Base-by-base conservation (phyloP, 2,329 filamentous ascomycete species). In the Ophiostoma tasmaniense region DNA sequence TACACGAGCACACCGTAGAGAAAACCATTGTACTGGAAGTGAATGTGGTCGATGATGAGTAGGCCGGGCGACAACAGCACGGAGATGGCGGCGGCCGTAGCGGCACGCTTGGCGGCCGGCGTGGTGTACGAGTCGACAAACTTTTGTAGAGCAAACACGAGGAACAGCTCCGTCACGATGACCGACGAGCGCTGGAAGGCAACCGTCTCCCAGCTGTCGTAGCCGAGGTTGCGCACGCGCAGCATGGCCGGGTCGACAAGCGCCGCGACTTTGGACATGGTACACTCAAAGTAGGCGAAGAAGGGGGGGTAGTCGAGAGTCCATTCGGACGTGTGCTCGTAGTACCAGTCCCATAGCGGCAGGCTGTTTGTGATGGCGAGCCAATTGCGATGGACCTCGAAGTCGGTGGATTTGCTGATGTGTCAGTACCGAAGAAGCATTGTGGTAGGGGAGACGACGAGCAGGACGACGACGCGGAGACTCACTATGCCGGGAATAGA, bases 381-480 rank as follows among this genome's bases (percentile, higher is more conserved):
- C 95, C 95, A 99, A 82, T 99, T 99, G 73, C 95, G 89, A 80
- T 99, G 95, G 68, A 99, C 95, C 79, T 99, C 95, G 76, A 99
- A 99, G 79, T 99, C 95, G 74, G 95, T 99, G 6, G 95, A 99
- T 84, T 96, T 97, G 83, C 93, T 97, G 79, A 70, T 66, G 35
- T 65, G 68, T 72, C 66, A 28, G 37, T 62, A 20, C 14, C 10
- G 4, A 33, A 33, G 33, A 28, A 28, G n/a, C 22, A 39, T 22
- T 7, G 25, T 30, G 10, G 14, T 17, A 13, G 55, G 14, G 11
- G 55, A 62, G 59, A 22, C 13, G 11, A 61, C 14, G 28, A 4
- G 28, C 35, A 33, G 45, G 28, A 45, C 11, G 4, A 10, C 33
- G n/a, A 3, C 39, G 55, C 37, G 20, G 33, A 37, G 33, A 86